Conservation (phyloP, 1,284 basidiomycete species). For the Phlebopus sp. region DNA sequence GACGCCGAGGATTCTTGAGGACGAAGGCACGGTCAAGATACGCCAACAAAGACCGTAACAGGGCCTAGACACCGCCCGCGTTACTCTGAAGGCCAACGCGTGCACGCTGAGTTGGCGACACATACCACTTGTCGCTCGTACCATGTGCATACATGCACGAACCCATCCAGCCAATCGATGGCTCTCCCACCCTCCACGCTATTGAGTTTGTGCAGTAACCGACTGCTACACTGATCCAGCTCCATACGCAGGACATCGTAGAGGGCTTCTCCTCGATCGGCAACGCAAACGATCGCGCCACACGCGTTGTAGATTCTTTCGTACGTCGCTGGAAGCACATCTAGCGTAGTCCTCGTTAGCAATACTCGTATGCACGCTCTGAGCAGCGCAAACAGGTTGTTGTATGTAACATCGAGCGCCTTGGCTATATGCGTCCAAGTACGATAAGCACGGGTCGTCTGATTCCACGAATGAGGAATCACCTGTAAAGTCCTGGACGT, state of each 20-base stretch:
- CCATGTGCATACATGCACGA: constrained; percentile 57
- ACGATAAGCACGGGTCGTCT: not conserved
- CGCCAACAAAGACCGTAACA: constrained; percentile 56
- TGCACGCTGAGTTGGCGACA: constrained; percentile 6
- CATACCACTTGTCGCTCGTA: constrained; percentile 63
- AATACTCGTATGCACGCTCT: constrained; percentile 43
- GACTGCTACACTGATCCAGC: constrained; percentile 48
- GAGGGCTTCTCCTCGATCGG: constrained; percentile 51
- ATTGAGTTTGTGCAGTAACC: constrained; percentile 39
- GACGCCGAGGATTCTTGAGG: constrained; percentile 32
- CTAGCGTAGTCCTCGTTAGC: constrained; percentile 36
- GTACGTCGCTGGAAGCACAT: constrained; percentile 44
- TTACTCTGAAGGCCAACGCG: not conserved
- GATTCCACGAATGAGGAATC: constrained; percentile 10
- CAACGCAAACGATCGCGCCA: constrained; percentile 47
- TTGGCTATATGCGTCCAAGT: constrained; percentile 9
- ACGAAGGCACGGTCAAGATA: constrained; percentile 64
- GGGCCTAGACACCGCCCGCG: constrained; percentile 33
- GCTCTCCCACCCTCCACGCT: constrained; percentile 22
- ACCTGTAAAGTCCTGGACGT: constrained; percentile 43
- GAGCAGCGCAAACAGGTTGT: constrained; percentile 29
- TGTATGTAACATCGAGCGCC: constrained; percentile 7
- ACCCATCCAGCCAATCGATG: constrained; percentile 49
- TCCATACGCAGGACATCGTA: constrained; percentile 52
- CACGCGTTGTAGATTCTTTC: constrained; percentile 58